Conservation (phyloP, 2,329 filamentous ascomycete genomes). For the Trichoderma aggressivum region DNA sequence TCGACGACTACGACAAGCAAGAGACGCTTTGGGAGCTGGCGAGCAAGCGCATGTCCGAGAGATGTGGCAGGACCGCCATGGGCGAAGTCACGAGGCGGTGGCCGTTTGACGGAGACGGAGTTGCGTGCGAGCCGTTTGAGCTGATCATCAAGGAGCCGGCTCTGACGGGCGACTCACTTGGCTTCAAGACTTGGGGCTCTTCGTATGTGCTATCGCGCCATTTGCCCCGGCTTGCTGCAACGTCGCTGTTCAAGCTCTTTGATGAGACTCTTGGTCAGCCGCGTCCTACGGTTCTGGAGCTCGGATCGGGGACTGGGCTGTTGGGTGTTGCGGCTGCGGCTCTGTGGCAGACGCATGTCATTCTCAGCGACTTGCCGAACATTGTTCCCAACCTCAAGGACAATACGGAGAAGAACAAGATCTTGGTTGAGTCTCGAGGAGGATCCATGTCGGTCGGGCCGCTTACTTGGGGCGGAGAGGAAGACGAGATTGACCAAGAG, state of each 20-base stretch:
- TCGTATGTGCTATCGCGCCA: conserved; percentile 80
- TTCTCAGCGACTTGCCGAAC: conserved; percentile 78
- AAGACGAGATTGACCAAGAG: conserved; percentile 42
- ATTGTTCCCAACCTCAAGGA: conserved; percentile 78
- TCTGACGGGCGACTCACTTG: conserved; percentile 81
- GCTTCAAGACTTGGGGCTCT: conserved; percentile 93
- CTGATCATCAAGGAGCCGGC: conserved; percentile 81
- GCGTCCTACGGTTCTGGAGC: conserved; percentile 58
- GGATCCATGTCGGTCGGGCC: conserved; percentile 60
- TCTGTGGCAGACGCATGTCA: conserved; percentile 62
- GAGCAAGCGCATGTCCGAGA: conserved; percentile 74
- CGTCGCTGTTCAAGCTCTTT: conserved; percentile 46
- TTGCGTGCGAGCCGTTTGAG: conserved; percentile 46
- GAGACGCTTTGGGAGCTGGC: conserved; percentile 76
- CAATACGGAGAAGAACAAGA: conserved; percentile 66
- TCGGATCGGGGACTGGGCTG: conserved; percentile 89
- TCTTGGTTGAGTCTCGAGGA: conserved; percentile 50
- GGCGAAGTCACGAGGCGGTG: conserved; percentile 54
- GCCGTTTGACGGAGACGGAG: conserved; percentile 42
- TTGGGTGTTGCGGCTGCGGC: conserved; percentile 81
- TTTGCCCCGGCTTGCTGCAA: conserved; percentile 50
- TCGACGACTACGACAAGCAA: conserved; percentile 60
- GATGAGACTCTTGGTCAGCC: conserved; percentile 32
- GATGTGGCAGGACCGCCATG: conserved; percentile 70
- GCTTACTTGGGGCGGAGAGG: conserved; percentile 68